phyloP scores from a whole-genome alignment of 129 eudicot species.

The Mikania micrantha region DNA sequence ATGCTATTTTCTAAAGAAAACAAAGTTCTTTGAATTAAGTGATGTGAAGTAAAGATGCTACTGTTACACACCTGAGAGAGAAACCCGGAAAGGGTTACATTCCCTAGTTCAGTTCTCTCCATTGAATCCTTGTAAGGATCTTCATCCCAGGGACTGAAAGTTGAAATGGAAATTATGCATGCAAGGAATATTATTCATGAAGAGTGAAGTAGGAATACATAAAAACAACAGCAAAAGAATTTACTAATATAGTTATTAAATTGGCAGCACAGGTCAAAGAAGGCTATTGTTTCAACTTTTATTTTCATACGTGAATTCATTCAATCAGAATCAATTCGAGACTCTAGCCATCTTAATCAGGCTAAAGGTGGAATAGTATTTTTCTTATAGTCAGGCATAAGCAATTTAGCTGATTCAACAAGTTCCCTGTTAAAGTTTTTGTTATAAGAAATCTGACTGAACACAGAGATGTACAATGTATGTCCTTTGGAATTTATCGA shows the following conservation, averaged over 20 bases:
- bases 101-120: constrained; percentile 66
- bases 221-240: neutral
- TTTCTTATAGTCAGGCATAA: neutral
- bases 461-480: neutral
- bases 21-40: neutral
- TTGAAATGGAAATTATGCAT: constrained; percentile 6
- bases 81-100: constrained; percentile 62
- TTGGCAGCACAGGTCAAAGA: constrained; percentile 7
- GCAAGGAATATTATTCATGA: constrained; percentile 6
- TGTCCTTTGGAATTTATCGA: neutral
- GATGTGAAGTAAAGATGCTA: neutral
- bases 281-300: neutral
- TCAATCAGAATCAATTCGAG: constrained; percentile 4
- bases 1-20: neutral
- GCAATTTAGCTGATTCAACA: neutral
- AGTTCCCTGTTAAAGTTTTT: neutral
- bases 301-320: constrained; percentile 7
- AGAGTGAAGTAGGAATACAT: neutral
- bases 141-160: constrained; percentile 81
- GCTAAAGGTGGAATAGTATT: neutral
- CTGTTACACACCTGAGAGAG: constrained; percentile 62
- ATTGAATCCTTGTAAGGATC: constrained; percentile 70
- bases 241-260: neutral
- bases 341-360: neutral
- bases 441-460: neutral